Conservation (phyloP, 306 rosid genomes). For the Casuarina glauca region DNA sequence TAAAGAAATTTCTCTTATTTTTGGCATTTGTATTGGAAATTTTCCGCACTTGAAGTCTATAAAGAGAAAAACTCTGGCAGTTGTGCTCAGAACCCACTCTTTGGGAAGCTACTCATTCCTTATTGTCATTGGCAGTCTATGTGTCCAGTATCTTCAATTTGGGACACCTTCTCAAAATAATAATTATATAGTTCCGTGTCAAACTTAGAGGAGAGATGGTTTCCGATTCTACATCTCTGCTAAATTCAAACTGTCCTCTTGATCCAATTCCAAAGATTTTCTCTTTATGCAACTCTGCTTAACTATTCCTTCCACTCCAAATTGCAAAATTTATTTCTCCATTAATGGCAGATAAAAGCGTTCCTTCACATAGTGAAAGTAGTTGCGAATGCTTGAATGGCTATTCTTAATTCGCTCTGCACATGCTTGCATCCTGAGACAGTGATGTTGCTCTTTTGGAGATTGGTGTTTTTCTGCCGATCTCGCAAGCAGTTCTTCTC, state of each 20-base stretch:
- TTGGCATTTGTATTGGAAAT: not conserved
- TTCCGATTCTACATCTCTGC: not conserved
- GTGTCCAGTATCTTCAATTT: not conserved
- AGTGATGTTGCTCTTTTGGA: not conserved
- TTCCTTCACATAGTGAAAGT: not conserved
- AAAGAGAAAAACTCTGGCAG: not conserved
- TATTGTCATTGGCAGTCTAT: not conserved
- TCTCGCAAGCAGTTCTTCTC: conserved; percentile 1
- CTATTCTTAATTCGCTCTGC: not conserved
- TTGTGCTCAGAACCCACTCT: not conserved
- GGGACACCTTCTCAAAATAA: not conserved
- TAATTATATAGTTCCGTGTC: not conserved
- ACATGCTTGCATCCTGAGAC: not conserved
- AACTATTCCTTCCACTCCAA: not conserved
- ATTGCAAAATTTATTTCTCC: not conserved
- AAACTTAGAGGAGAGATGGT: not conserved
- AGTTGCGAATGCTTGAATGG: not conserved
- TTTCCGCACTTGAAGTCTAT: not conserved
- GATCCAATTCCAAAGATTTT: no score
- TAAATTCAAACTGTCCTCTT: not conserved
- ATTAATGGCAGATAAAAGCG: not conserved
- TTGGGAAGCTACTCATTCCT: not conserved
- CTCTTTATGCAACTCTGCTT: no score
- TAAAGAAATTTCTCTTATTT: not conserved
- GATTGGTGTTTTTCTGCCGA: not conserved